These are phyloP conservation scores for Dendrobium huoshanense DNA, from an alignment of 106 monocot genomes.

Conservation along the genomic window DNA sequence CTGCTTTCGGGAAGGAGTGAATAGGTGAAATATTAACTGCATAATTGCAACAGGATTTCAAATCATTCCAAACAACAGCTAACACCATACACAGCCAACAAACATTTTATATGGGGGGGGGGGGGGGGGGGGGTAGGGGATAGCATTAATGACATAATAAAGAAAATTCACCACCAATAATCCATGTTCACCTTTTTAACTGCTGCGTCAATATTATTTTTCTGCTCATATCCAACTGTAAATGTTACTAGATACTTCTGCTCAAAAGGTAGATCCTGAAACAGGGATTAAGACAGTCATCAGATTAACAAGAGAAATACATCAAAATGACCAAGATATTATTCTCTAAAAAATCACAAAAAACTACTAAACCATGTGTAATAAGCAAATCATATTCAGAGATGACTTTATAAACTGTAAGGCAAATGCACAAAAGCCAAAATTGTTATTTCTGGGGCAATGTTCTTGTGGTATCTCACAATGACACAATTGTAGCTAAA, in stretches of 20 bases:
- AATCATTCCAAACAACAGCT: not conserved
- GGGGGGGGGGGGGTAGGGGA: no score
- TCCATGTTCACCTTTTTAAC: constrained; percentile 29
- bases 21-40: not conserved
- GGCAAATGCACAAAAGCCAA: not conserved
- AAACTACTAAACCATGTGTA: not conserved
- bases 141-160: not conserved
- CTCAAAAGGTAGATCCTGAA: constrained; percentile 22
- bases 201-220: constrained; percentile 30
- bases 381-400: not conserved
- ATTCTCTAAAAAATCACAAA: not conserved
- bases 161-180: not conserved
- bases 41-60: not conserved
- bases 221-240: constrained; percentile 39
- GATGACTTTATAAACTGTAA: not conserved
- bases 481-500: not conserved
- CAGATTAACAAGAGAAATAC: not conserved
- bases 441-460: not conserved
- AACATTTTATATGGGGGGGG: not conserved
- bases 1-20: not conserved
- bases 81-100: not conserved
- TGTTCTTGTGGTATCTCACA: not conserved
- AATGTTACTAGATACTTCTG: constrained; percentile 47
- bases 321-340: not conserved
- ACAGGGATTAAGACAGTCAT: not conserved